phyloP scores from a whole-genome alignment of 2,329 filamentous ascomycete genomes.

The Aureobasidium sp. region DNA sequence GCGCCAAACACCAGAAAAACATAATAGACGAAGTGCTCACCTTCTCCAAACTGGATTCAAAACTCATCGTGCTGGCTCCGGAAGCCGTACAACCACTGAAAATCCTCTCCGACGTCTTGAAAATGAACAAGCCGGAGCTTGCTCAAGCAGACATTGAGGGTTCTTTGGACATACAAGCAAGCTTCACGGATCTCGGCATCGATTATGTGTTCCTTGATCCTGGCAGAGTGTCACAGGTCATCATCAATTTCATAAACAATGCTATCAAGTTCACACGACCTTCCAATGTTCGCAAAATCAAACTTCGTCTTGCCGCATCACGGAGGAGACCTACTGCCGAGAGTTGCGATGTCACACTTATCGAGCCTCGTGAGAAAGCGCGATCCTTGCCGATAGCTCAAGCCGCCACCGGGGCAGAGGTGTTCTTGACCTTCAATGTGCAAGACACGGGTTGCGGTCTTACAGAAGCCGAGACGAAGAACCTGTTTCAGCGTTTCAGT shows the following conservation, averaged over 20 bases:
- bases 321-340: slow-evolving; percentile 20
- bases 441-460: slow-evolving; percentile 30
- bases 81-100: not conserved
- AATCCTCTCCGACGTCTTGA: slow-evolving; percentile 23
- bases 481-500: slow-evolving; percentile 58
- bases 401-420: not conserved
- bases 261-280: slow-evolving; percentile 39
- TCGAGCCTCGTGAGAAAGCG: not conserved
- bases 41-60: slow-evolving; percentile 28
- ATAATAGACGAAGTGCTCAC: slow-evolving; percentile 41
- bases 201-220: slow-evolving; percentile 32
- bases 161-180: slow-evolving; percentile 26
- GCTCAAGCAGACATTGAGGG: slow-evolving; percentile 19
- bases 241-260: slow-evolving; percentile 35
- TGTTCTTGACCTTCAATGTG: slow-evolving; percentile 19
- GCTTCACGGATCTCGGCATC: slow-evolving; percentile 28
- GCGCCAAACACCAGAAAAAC: slow-evolving; percentile 25
- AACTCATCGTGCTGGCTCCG: not conserved
- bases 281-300: slow-evolving; percentile 27
- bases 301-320: slow-evolving; percentile 30
- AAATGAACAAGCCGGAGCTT: slow-evolving; percentile 19
- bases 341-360: slow-evolving; percentile 15
- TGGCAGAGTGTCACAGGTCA: slow-evolving; percentile 35
- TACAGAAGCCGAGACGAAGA: slow-evolving; percentile 23
- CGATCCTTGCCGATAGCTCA: not conserved